Percentiles rank a stretch among this genome's conserved stretches.
phyloP scores from a whole-genome alignment of 192 early-diverging fungal genomes.

The Jimgerdemannia flammicorona region DNA sequence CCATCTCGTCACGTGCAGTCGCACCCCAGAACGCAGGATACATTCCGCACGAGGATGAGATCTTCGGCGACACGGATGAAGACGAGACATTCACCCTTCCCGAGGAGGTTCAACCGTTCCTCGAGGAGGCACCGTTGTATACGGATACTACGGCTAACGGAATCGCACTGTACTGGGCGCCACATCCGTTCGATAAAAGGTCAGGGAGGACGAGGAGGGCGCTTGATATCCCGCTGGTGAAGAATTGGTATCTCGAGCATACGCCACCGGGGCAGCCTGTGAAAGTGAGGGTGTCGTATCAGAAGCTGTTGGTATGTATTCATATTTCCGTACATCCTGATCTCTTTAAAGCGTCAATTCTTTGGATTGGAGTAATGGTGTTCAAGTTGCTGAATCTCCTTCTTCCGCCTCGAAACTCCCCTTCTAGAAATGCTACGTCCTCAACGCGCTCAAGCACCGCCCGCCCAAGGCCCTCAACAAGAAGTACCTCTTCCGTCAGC shows the following conservation, averaged over 20 bases:
- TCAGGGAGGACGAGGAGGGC: conserved; percentile 89
- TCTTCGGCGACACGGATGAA: conserved; percentile 77
- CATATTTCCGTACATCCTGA: no score
- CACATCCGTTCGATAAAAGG: conserved; percentile 93
- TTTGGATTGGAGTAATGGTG: no score
- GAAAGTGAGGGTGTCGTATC: conserved; percentile 98
- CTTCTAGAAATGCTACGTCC: conserved; percentile 79
- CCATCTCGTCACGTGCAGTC: conserved; percentile 84
- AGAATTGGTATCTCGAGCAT: conserved; percentile 98
- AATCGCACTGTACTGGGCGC: conserved; percentile 96
- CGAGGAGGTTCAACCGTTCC: conserved; percentile 70
- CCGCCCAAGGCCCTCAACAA: conserved; percentile 88
- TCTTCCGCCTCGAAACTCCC: no score
- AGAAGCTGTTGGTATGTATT: conserved; percentile 70
- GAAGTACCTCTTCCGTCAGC: conserved; percentile 93
- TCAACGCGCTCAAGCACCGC: conserved; percentile 86
- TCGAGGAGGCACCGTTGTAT: conserved; percentile 71
- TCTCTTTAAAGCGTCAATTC: no score
- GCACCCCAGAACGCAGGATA: conserved; percentile 26
- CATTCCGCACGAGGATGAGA: conserved; percentile 63
- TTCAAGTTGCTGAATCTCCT: no score
- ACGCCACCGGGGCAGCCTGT: conserved; percentile 90
- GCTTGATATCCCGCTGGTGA: conserved; percentile 91
- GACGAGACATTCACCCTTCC: conserved; percentile 87
- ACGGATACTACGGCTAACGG: conserved; percentile 92